Base-by-base conservation (phyloP, 1,139 yeast species). In the Yamadazyma dendronema region DNA sequence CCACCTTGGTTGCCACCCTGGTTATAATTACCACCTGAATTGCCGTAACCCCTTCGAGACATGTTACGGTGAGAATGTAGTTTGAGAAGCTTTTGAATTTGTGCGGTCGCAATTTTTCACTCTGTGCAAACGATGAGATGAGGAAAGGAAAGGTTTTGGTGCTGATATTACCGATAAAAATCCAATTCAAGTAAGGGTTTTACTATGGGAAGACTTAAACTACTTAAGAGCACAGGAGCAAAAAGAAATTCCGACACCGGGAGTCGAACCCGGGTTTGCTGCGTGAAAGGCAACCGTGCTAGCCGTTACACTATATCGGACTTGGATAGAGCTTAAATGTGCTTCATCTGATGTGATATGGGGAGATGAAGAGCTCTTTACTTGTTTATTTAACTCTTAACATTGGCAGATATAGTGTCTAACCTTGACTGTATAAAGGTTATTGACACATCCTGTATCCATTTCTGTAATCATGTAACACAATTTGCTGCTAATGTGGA, bases 261-360 rank as follows among this genome's bases (percentile, higher is more conserved):
- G 52, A 48, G 45, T 48, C 41, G 52, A 48, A 48, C 52, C 52
- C 52, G 47, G 50, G 46, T 47, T 46, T 41, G 43, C 36, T 44
- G 45, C 43, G 46, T 48, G 52, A 48, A 49, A 48, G 50, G 43
- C 45, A 46, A 46, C 42, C 42, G 49, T 48, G 50, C 42, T 47
- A 46, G 50, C 51, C 51, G 44, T 46, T 47, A 47, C 50, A 48
- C 50, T 44, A 48, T 45, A 48, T 46, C 52, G 52, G 52, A 47
- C 4, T 19, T 19, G 22, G 22, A 19, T 19, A n/a, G n/a, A 16
- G 11, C 24, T 5, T 30, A 17, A 16, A 26, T 21, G 7, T 21
- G 24, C 7, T 21, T 21, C 9, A 10, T 10, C 10, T 7, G 24
- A 21, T 8, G 24, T 21, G n/a, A n/a, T n/a, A n/a, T n/a, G n/a